Conservation (phyloP, 106 monocot species). For the Iris macrosiphon region DNA sequence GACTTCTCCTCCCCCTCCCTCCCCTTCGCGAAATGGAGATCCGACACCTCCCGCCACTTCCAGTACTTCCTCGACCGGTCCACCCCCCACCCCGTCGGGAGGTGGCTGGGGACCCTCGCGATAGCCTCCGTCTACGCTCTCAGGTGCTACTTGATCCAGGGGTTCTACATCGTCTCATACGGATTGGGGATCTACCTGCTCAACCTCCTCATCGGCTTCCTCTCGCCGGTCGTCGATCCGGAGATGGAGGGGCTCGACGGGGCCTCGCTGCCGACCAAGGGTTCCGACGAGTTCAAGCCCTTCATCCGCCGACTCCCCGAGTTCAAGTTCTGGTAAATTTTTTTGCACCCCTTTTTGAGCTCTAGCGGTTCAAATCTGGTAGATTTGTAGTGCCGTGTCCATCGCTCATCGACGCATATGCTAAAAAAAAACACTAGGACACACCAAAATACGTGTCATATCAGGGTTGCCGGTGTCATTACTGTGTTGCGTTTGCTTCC, state of each 20-base stretch:
- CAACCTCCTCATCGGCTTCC: conserved; percentile 64
- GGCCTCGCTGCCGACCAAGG: conserved; percentile 58
- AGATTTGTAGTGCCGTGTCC: too few species aligned
- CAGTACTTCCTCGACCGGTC: conserved; percentile 66
- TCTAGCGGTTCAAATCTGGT: too few species aligned
- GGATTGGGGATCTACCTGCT: conserved; percentile 59
- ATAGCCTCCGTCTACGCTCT: conserved; percentile 36
- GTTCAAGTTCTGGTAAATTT: conserved; percentile 71
- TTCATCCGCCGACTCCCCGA: conserved; percentile 79
- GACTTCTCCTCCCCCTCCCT: conserved; percentile 16
- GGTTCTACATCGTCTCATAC: conserved; percentile 69
- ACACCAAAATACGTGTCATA: too few species aligned
- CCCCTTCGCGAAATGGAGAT: conserved; percentile 40
- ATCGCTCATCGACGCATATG: too few species aligned
- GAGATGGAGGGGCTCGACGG: conserved; percentile 51
- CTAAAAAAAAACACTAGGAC: too few species aligned
- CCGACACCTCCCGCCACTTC: conserved; percentile 39
- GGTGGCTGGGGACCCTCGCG: conserved; percentile 54
- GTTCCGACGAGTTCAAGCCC: conserved; percentile 83
- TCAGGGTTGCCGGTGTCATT: too few species aligned
- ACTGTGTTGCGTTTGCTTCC: too few species aligned
- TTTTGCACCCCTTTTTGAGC: background rate
- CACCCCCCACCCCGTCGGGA: conserved; percentile 40
- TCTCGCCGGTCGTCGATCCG: conserved; percentile 76
- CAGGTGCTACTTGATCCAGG: conserved; percentile 61